Conservation (phyloP, 2,329 filamentous ascomycete species). For the Periconia digitata region DNA sequence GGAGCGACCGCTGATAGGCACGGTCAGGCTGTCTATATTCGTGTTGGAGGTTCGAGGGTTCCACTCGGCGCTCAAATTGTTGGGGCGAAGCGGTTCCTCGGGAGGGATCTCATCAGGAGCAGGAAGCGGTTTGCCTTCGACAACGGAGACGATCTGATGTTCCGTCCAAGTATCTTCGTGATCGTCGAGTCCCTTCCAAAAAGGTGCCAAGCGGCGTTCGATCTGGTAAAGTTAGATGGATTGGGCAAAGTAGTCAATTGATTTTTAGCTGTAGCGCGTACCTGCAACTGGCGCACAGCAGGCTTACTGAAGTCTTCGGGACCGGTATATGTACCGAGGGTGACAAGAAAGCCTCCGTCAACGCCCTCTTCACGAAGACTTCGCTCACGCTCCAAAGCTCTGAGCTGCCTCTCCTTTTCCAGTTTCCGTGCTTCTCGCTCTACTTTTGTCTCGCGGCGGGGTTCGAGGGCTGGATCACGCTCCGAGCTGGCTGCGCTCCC, state of each 20-base stretch:
- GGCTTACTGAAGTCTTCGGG: slow-evolving; percentile 91
- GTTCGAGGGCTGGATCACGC: slow-evolving; percentile 55
- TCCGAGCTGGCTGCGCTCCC: slow-evolving; percentile 51
- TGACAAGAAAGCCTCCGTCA: slow-evolving; percentile 92
- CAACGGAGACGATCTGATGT: slow-evolving; percentile 90
- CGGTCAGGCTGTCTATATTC: slow-evolving; percentile 71
- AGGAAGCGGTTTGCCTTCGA: slow-evolving; percentile 79
- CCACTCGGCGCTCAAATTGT: slow-evolving; percentile 36
- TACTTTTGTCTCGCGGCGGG: slow-evolving; percentile 82
- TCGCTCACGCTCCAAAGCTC: slow-evolving; percentile 82
- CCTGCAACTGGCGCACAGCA: slow-evolving; percentile 86
- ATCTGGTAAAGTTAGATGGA: slow-evolving; percentile 61
- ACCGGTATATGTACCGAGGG: slow-evolving; percentile 89
- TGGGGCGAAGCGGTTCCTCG: slow-evolving; percentile 59
- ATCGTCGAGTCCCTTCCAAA: slow-evolving; percentile 92
- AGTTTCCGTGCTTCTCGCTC: slow-evolving; percentile 85
- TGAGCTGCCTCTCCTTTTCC: slow-evolving; percentile 75
- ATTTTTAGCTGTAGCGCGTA: slow-evolving; percentile 48
- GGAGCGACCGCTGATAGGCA: slow-evolving; percentile 76
- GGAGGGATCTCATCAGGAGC: slow-evolving; percentile 79
- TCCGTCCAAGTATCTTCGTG: slow-evolving; percentile 89
- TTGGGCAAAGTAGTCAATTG: too few relatives aligned
- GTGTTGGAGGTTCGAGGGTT: slow-evolving; percentile 57
- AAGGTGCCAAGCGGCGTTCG: slow-evolving; percentile 87
- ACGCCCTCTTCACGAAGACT: slow-evolving; percentile 91